Percentiles rank a stretch among this genome's conserved stretches.
Evolutionary conservation across 176 grass and related monocot species (phyloP).

Genomic region (Chrysopogon serrulatus): DNA sequence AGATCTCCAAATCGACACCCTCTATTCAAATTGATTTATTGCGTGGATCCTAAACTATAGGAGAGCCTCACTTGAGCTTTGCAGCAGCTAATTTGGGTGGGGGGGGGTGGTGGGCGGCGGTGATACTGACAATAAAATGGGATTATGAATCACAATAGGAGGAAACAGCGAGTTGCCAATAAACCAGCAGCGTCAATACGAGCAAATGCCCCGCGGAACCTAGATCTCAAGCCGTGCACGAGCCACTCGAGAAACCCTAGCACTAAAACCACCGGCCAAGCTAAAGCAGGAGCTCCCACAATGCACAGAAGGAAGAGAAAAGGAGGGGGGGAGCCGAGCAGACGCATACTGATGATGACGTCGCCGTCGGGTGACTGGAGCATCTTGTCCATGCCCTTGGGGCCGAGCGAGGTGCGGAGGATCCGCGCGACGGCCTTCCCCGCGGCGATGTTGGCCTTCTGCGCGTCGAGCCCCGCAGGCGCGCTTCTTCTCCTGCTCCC

Average conservation of each 20-base stretch:
- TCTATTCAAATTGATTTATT: not conserved
- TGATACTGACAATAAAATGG: not conserved
- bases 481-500: constrained; percentile 64
- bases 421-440: constrained; percentile 54
- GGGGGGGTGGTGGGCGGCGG: too few species aligned
- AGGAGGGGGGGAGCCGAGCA: not conserved
- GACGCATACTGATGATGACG: constrained; percentile 60
- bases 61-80: not conserved
- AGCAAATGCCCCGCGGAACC: not conserved
- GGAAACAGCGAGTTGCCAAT: not conserved
- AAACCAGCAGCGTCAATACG: not conserved
- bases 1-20: not conserved
- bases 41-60: not conserved
- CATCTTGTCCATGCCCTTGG: constrained; percentile 93
- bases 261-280: not conserved
- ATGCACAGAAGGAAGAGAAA: not conserved
- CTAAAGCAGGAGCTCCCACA: not conserved
- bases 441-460: constrained; percentile 73
- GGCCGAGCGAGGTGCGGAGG: constrained; percentile 59
- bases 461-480: constrained; percentile 57
- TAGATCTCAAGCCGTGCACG: not conserved
- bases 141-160: not conserved
- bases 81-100: too few species aligned
- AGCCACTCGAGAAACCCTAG: constrained; percentile 8
- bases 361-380: constrained; percentile 72